Percentiles rank a stretch among this genome's conserved stretches.
phyloP scores from a whole-genome alignment of 305 asterid genomes.

The Solanum hybrid region DNA sequence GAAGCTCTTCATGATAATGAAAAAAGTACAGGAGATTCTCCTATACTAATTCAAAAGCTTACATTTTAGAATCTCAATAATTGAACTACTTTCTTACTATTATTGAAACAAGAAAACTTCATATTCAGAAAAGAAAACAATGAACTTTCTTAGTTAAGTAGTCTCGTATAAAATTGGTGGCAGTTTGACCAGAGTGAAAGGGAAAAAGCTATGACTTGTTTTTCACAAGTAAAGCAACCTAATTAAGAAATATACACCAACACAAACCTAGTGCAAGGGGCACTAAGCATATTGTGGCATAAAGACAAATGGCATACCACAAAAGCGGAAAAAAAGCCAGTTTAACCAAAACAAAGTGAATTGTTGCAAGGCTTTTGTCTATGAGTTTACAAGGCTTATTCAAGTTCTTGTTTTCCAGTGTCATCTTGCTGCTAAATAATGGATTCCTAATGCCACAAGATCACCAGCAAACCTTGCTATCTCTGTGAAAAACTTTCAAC shows the following conservation, averaged over 20 bases:
- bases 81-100: neutral
- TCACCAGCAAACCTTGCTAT: neutral
- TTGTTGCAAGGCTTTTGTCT: neutral
- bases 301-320: neutral
- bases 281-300: neutral
- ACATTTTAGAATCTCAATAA: neutral
- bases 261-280: neutral
- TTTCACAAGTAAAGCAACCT: neutral
- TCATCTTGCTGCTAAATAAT: neutral
- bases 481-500: neutral
- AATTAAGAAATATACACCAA: neutral
- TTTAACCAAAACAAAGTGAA: neutral
- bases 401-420: neutral
- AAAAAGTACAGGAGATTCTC: neutral
- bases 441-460: neutral
- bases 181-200: neutral
- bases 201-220: neutral
- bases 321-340: neutral
- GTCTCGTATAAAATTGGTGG: neutral
- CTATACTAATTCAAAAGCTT: neutral
- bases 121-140: neutral
- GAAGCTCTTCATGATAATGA: neutral
- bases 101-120: neutral
- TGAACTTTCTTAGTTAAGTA: neutral
- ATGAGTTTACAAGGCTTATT: neutral